phyloP scores from a whole-genome alignment of 257 asterid genomes.

The Solanum virginianum region DNA sequence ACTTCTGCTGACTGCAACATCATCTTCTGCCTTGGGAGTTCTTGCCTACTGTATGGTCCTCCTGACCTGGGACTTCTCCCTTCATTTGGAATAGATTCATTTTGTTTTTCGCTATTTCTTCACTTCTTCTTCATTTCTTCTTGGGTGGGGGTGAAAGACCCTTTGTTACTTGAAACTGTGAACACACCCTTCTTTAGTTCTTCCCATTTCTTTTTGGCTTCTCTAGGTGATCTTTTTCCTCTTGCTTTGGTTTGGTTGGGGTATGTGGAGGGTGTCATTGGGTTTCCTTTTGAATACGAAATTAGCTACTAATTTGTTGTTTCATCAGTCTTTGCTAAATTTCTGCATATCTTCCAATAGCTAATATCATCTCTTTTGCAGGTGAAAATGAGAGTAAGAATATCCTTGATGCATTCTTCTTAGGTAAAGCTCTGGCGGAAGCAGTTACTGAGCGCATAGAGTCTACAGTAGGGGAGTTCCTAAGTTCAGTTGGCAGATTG shows the following conservation, averaged over 20 bases:
- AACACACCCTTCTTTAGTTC: neutral
- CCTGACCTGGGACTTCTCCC: neutral
- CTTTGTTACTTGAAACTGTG: neutral
- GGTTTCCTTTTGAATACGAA: neutral
- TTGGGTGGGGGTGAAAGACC: neutral
- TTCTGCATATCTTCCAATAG: neutral
- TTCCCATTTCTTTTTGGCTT: neutral
- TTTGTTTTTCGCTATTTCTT: neutral
- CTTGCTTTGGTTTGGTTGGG: neutral
- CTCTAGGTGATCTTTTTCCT: neutral
- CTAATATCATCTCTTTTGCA: conserved; percentile 9
- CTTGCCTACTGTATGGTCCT: neutral
- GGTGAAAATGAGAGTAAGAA: conserved; percentile 67
- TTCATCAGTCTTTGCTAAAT: neutral
- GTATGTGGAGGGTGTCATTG: neutral
- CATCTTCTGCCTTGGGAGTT: neutral
- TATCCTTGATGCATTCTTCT: conserved; percentile 75
- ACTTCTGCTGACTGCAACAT: neutral
- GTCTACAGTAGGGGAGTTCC: conserved; percentile 71
- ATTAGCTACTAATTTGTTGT: neutral
- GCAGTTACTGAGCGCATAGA: conserved; percentile 61
- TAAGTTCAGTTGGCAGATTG: conserved; percentile 55
- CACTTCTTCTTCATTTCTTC: neutral
- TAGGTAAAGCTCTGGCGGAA: conserved; percentile 90
- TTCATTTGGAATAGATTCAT: neutral